Evolutionary conservation across 352 stramenopile species (phyloP), one percentile per base, ranked within the genome.

Genomic region (Phytophthora rubi): DNA sequence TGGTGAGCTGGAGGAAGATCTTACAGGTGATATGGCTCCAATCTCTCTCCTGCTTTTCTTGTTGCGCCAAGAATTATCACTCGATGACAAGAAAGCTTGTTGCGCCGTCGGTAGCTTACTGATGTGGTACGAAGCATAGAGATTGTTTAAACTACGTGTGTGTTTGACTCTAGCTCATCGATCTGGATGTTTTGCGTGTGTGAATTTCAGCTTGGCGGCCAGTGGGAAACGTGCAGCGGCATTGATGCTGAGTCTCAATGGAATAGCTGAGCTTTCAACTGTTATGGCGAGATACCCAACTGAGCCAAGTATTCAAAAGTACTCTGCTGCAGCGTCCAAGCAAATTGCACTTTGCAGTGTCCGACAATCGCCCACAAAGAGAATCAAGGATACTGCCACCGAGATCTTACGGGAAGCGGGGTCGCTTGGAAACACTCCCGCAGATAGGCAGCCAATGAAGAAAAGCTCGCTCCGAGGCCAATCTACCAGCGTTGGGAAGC

Each of bases 51-150:
- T 93, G 45, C 68, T 93, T n/a, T 89, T 91, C 49, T 62, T 95
- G 15, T 62, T 95, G 10, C 81, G 86, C 1, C 87, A 95, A 67
- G 80, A 76, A 6, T 81, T 93, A 0, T 85, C 82, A 45, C 81
- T 89, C 28, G 87, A 95, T 37, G 87, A 93, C 74, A 92, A 92
- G 64, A 95, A 95, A 62, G 86, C 85, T 28, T 86, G 80, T 23
- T 95, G 87, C 65, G 87, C 87, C 3, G 80, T 90, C 13, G 86
- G 81, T 6, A 92, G 82, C 10, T 75, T 95, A 51, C 70, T 93
- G 7, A 83, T 95, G 76, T 93, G 87, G 82, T 90, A 76, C 23
- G 75, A 47, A 23, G 12, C 33, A 39, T 53, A 23, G 16, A 37
- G 42, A 18, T 6, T 63, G 47, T 6, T 53, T 21, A 13, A 51